phyloP scores from a whole-genome alignment of 2,329 filamentous ascomycete genomes.

The Epicoccum nigrum region DNA sequence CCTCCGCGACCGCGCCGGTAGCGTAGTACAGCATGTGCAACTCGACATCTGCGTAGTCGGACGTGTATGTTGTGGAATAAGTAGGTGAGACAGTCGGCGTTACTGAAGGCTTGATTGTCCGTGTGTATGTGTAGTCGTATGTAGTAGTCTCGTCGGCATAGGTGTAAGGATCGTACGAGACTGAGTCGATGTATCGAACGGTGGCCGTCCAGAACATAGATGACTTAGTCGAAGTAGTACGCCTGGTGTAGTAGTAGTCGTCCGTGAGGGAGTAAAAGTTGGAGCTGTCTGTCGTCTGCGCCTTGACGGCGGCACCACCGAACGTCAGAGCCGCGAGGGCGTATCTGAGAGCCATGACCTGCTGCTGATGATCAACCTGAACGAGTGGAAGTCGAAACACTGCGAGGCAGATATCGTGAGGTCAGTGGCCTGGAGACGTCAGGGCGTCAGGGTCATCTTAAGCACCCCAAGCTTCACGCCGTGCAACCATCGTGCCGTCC shows the following conservation, averaged over 20 bases:
- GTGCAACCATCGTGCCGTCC: constrained; percentile 7
- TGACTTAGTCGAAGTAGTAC: constrained; percentile 6
- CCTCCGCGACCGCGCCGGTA: constrained; percentile 27
- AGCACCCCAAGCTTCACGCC: constrained; percentile 22
- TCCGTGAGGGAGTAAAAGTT: constrained; percentile 9
- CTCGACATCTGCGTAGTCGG: constrained; percentile 21
- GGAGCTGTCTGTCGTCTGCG: constrained; percentile 7
- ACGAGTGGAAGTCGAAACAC: constrained; percentile 16
- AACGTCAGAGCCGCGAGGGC: constrained; percentile 21
- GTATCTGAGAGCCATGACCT: constrained; percentile 27
- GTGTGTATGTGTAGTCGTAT: constrained; percentile 18
- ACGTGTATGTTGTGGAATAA: constrained; percentile 19
- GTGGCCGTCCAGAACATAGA: constrained; percentile 38
- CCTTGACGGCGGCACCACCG: constrained; percentile 16
- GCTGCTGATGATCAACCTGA: constrained; percentile 1
- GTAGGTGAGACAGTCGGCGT: constrained; percentile 34
- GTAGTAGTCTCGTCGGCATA: constrained; percentile 6
- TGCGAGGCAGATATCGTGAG: constrained; percentile 17
- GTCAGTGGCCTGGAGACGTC: constrained; percentile 14
- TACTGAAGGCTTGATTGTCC: constrained; percentile 30
- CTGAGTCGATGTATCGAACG: constrained; percentile 22
- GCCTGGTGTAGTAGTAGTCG: constrained; percentile 7
- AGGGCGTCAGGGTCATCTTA: constrained; percentile 31
- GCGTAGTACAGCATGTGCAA: constrained; percentile 31
- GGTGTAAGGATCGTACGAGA: constrained; percentile 26